A percentile compares a stretch with the other conserved stretches of the same genome.
These are phyloP conservation scores for Coemansia umbellata DNA, from an alignment of 192 early-diverging fungal genomes.

Conservation along the genomic window DNA sequence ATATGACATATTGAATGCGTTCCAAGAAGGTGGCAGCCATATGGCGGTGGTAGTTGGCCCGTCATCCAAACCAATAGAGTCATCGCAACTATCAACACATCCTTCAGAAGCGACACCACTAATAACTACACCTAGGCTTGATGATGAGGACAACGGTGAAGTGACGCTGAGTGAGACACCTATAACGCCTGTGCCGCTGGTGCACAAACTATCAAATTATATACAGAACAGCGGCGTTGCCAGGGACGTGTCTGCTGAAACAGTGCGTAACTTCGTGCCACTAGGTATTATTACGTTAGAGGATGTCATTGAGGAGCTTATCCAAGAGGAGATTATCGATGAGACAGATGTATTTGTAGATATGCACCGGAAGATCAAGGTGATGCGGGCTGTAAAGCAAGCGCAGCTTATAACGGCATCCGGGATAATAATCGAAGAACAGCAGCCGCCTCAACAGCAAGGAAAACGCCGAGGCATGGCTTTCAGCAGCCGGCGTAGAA, in stretches of 20 bases:
- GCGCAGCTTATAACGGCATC: too few relatives aligned
- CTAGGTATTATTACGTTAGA: constrained; percentile 72
- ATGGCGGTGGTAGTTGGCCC: constrained; percentile 60
- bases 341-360: constrained; percentile 66
- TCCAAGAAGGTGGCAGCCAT: constrained; percentile 76
- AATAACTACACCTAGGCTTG: neutral
- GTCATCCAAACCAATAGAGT: neutral
- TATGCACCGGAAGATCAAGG: constrained; percentile 40
- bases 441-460: neutral
- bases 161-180: neutral
- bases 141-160: neutral
- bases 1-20: constrained; percentile 76
- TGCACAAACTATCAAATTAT: constrained; percentile 33
- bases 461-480: constrained; percentile 15
- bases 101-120: constrained; percentile 19
- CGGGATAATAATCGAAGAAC: too few relatives aligned
- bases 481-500: constrained; percentile 18
- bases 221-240: constrained; percentile 24
- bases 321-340: constrained; percentile 76
- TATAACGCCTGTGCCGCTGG: constrained; percentile 18
- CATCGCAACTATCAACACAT: neutral
- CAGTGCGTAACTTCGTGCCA: constrained; percentile 42
- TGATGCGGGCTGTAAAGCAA: constrained; percentile 39
- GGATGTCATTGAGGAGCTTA: constrained; percentile 77
- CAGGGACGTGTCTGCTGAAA: constrained; percentile 32